These are phyloP conservation scores for Protomyces pachydermus DNA, from an alignment of 1,139 yeast genomes.

Conservation along the genomic window DNA sequence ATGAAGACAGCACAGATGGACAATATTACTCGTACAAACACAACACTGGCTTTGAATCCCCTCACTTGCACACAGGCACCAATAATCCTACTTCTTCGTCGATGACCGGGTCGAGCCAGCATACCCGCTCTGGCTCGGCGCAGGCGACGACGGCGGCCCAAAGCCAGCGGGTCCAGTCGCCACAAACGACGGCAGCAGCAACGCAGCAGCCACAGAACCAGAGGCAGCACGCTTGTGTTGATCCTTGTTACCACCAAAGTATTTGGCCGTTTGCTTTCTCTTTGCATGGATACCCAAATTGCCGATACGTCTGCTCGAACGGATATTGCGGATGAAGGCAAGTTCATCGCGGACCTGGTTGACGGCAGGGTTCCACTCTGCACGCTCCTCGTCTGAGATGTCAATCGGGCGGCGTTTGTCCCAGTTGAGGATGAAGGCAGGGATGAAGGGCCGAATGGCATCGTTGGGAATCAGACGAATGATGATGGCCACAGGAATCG, in stretches of 20 bases:
- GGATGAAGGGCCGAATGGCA: constrained; percentile 62
- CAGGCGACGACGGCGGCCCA: constrained; percentile 22
- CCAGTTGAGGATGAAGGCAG: constrained; percentile 46
- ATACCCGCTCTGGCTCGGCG: not conserved
- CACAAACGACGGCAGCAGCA: constrained; percentile 20
- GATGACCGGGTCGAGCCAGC: not conserved
- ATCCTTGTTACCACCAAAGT: constrained; percentile 25
- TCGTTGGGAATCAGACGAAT: constrained; percentile 73
- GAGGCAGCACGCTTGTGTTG: constrained; percentile 23
- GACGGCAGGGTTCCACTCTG: constrained; percentile 43
- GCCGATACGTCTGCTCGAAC: constrained; percentile 40
- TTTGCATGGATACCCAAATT: constrained; percentile 11
- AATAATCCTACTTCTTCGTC: not conserved
- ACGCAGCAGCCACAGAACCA: constrained; percentile 25
- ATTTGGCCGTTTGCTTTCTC: constrained; percentile 9
- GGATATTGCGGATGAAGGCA: constrained; percentile 39
- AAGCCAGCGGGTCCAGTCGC: constrained; percentile 24
- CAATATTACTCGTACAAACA: too few species aligned
- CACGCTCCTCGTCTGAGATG: constrained; percentile 32
- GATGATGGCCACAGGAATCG: constrained; percentile 72
- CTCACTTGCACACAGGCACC: too few species aligned
- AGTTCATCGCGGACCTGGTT: constrained; percentile 43
- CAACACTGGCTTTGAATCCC: too few species aligned
- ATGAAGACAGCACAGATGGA: not conserved
- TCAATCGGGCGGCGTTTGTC: constrained; percentile 27